These are phyloP conservation scores for Ogataea parapolymorpha DNA, from an alignment of 805 yeast genomes.

Conservation along the genomic window DNA sequence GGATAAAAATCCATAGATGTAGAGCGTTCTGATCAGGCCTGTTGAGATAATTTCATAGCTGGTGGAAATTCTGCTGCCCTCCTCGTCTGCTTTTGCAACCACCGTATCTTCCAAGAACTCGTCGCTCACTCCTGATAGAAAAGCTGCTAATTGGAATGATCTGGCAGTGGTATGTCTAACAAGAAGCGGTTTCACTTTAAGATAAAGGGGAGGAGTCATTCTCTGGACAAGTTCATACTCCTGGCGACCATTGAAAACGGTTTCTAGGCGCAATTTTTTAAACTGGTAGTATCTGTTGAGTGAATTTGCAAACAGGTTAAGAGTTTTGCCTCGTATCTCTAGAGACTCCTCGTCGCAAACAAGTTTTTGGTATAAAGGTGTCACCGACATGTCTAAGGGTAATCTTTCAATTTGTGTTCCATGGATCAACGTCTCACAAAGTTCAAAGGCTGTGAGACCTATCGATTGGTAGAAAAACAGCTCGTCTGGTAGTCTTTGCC, in stretches of 20 bases:
- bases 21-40: conserved; percentile 50
- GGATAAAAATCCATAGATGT: conserved; percentile 47
- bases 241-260: conserved; percentile 24
- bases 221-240: conserved; percentile 46
- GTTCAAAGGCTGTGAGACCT: conserved; percentile 64
- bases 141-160: conserved; percentile 34
- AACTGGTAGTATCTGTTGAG: conserved; percentile 84
- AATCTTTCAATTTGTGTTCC: conserved; percentile 61
- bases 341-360: conserved; percentile 43
- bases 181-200: conserved; percentile 34
- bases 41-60: conserved; percentile 57
- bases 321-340: conserved; percentile 55
- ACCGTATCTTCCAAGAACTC: conserved; percentile 29
- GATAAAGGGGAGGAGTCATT: conserved; percentile 50
- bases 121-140: conserved; percentile 30
- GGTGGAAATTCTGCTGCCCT: conserved; percentile 35
- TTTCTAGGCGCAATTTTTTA: conserved; percentile 54
- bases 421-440: conserved; percentile 63
- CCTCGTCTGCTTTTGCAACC: conserved; percentile 19
- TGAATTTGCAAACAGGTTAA: conserved; percentile 65
- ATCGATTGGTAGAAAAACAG: conserved; percentile 74
- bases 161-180: conserved; percentile 31
- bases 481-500: conserved; percentile 85
- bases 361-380: conserved; percentile 56
- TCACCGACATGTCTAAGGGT: conserved; percentile 59